phyloP scores from a whole-genome alignment of 176 grass and related monocot species.

The Oryza glumipatula region DNA sequence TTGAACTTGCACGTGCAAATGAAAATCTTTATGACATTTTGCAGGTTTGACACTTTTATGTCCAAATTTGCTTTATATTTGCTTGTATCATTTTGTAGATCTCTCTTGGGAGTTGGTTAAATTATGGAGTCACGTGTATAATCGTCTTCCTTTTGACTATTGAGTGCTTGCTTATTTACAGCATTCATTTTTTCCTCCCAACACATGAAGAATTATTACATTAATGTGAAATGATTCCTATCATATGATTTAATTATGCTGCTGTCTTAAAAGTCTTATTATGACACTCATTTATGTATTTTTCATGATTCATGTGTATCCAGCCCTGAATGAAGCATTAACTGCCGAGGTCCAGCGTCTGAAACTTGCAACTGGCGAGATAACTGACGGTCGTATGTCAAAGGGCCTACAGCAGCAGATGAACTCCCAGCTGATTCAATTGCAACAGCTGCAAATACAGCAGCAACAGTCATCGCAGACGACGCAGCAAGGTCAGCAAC shows the following conservation, averaged over 20 bases:
- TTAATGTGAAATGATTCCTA: background rate
- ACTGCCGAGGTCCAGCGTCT: conserved; percentile 79
- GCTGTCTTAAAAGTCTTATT: background rate
- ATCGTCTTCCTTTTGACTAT: background rate
- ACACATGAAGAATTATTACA: background rate
- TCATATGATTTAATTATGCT: background rate
- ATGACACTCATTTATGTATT: background rate
- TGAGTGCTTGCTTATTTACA: background rate
- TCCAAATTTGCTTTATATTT: background rate
- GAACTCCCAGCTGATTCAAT: conserved; percentile 80
- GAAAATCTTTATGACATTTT: background rate
- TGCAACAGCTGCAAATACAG: conserved; percentile 87
- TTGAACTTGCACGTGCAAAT: conserved; percentile 8
- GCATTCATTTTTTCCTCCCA: background rate
- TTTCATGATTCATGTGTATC: conserved; percentile 24
- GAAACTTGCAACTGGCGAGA: conserved; percentile 78
- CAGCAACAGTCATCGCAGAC: conserved; percentile 51
- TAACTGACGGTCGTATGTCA: conserved; percentile 54
- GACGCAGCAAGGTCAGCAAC: conserved; percentile 28
- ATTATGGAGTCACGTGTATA: background rate
- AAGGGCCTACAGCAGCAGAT: conserved; percentile 73
- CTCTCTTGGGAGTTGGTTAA: conserved; percentile 6
- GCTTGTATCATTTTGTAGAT: background rate
- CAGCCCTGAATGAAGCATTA: conserved; percentile 90
- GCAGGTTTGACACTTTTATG: background rate